Base-by-base conservation (phyloP, 306 rosid genomes). In the Abrus pulchellus region DNA sequence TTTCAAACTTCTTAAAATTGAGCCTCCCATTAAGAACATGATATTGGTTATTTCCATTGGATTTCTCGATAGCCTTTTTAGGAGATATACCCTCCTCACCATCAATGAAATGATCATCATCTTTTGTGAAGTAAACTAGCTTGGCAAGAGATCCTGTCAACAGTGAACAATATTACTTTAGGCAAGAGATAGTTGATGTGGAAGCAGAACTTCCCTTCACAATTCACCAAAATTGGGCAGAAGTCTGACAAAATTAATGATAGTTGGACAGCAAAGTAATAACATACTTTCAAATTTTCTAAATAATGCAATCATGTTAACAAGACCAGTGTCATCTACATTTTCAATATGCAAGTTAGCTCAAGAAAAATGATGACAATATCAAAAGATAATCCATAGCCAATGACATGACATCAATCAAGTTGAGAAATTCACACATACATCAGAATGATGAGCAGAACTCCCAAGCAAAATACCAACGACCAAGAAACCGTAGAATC, bases 141-240 rank as follows among this genome's bases (percentile, higher is more conserved):
- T 95, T 95, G 64, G 88, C 83, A 67, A 95, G 91, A 76, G 97
- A 83, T 36, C 99, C 97, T 95, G 85, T 56, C 77, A 82, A 86
- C 74, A 59, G 44, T 43, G 66, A 44, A 66, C 70, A 77, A 73
- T 6, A 53, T 44, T 64, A 64, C 41, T 59, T 53, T 41, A 44
- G 50, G 72, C 68, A 67, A 40, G 60, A 53, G 29, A n/a, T 55
- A 71, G 48, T 11, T 67, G 20, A 54, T 8, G 49, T 4, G 13
- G 79, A 78, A 78, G 61, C 47, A 68, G 53, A 68, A 78, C 64
- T 28, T 36, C 59, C 34, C 61, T 76, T 66, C 28, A 9, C 7
- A 43, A 57, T 68, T 74, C 70, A 77, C 60, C 28, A 66, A 73
- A 73, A 56, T 3, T 2, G 5, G 47, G 29, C 50, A 50, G 55